Evolutionary conservation across 2,329 filamentous ascomycete species (phyloP), one percentile per base, ranked within the genome.

Genomic region (Xylariales sp.): DNA sequence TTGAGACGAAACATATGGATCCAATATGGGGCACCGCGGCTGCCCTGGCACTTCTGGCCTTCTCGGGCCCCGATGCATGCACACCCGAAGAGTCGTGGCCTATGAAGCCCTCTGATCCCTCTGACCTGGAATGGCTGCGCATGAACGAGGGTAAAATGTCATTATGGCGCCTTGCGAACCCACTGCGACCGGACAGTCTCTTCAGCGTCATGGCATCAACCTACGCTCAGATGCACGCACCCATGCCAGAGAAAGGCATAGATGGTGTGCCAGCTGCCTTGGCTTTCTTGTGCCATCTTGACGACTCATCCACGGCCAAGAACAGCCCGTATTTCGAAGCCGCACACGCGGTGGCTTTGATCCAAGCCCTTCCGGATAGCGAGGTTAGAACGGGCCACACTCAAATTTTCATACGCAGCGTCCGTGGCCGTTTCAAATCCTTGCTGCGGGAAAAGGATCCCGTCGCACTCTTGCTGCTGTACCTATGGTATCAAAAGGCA

Each of bases 1-100:
- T 70, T 30, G 29, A 48, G 15, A 29, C 49, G 1, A 40, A 50
- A 35, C 63, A 66, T 14, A 67, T 57, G 29, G 69, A 73, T 42
- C 48, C 68, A 11, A 61, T 72, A 4, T 73, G 69, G 69, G 65
- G 56, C 3, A 67, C 66, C 5, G 67, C 67, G 0, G 64, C 67
- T 16, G 60, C 63, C 6, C 44, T 72, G 1, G 61, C 57, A 2
- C 48, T 70, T 3, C 31, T 70, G 2, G 45, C 58, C 1, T 69
- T 70, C 41, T 56, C 64, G 0, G 62, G 58, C 2, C 54, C 63
- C 0, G 63, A 71, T 30, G 59, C 60, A 3, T 36, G 34, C 32
- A 43, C 37, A 0, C 46, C 56, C 0, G 52, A 59, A 30, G 42
- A 58, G 11, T 50, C 61, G 1, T 66, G 61, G 63, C 63, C 63